A percentile compares a stretch with the other conserved stretches of the same genome.
Conservation (phyloP, 192 early-diverging fungal species). For the Chytriomyces confervae region DNA sequence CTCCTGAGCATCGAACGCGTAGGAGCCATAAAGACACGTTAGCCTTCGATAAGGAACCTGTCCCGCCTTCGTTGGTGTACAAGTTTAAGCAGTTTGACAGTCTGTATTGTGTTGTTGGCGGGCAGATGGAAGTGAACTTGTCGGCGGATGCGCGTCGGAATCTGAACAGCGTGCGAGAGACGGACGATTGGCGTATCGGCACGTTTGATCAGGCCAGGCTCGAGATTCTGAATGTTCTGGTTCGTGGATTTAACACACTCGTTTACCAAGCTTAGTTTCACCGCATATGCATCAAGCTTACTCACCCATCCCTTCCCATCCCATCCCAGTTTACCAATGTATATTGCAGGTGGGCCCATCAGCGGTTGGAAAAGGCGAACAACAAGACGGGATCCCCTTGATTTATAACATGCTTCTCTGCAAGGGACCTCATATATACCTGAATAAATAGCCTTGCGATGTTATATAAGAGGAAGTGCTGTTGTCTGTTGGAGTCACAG, state of each 20-base stretch:
- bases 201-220: not conserved
- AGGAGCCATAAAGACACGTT: not conserved
- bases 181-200: not conserved
- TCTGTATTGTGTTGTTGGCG: not conserved
- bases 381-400: not conserved
- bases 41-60: not conserved
- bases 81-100: not conserved
- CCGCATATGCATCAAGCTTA: not conserved
- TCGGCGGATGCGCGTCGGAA: not conserved
- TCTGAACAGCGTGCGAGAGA: not conserved
- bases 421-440: no score
- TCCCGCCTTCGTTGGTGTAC: not conserved
- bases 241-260: not conserved
- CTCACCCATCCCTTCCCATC: not conserved
- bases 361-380: not conserved
- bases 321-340: conserved; percentile 1
- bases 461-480: no score
- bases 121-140: conserved; percentile 14
- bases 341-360: not conserved
- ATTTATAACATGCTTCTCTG: no score
- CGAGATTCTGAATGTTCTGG: conserved; percentile 5
- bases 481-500: no score
- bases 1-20: not conserved
- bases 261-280: not conserved
- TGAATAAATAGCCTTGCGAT: no score